Percentiles rank a stretch among this genome's conserved stretches.
Evolutionary conservation across 257 asterid species (phyloP).

Genomic region (Fraxinus excelsior): DNA sequence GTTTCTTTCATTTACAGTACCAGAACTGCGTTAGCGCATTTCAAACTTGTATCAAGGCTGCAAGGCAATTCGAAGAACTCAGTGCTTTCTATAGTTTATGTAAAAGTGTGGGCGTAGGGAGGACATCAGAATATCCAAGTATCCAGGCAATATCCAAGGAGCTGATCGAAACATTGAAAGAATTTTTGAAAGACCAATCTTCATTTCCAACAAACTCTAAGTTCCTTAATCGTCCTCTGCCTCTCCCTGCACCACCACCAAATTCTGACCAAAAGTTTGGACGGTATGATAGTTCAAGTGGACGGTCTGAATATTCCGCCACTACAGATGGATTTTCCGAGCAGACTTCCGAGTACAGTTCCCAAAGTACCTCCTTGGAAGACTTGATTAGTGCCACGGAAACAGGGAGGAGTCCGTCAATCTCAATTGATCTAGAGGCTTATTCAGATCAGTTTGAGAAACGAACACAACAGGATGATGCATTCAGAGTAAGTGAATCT

Average conservation of each 20-base stretch:
- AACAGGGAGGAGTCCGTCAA: constrained; percentile 45
- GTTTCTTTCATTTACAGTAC: constrained; percentile 66
- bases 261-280: constrained; percentile 16
- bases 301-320: constrained; percentile 52
- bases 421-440: constrained; percentile 74
- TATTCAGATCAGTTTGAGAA: constrained; percentile 41
- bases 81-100: constrained; percentile 53
- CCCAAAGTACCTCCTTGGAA: constrained; percentile 61
- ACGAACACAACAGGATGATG: constrained; percentile 30
- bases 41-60: constrained; percentile 69
- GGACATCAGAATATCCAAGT: constrained; percentile 70
- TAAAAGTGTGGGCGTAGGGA: constrained; percentile 65
- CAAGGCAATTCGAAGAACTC: constrained; percentile 72
- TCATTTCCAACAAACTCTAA: constrained; percentile 49
- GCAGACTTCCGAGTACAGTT: constrained; percentile 35
- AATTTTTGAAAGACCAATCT: constrained; percentile 77
- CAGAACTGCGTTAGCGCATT: constrained; percentile 66
- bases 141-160: constrained; percentile 66
- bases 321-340: constrained; percentile 38
- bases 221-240: constrained; percentile 31
- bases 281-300: constrained; percentile 41
- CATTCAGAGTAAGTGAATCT: constrained; percentile 40
- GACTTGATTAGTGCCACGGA: constrained; percentile 71
- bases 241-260: constrained; percentile 30
- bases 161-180: constrained; percentile 64